A percentile compares a stretch with the other conserved stretches of the same genome.
phyloP scores from a whole-genome alignment of 352 stramenopile species.

The Thraustochytrium striatum region DNA sequence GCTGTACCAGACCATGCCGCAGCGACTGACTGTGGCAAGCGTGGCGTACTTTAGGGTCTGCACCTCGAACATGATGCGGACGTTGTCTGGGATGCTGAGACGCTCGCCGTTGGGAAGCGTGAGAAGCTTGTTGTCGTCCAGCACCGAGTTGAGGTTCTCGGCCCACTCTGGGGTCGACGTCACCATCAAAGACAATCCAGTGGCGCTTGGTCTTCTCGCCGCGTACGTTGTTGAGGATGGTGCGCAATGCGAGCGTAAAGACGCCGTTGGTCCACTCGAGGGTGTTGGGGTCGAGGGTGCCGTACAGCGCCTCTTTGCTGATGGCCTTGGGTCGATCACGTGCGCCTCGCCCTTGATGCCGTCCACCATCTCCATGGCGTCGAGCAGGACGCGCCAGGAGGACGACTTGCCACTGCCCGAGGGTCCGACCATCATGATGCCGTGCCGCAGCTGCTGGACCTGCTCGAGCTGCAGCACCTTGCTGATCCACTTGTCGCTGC shows the following conservation, averaged over 20 bases:
- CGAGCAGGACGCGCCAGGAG: conserved; percentile 83
- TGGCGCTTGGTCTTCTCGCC: conserved; percentile 90
- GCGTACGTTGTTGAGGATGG: conserved; percentile 92
- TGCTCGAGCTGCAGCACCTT: conserved; percentile 99
- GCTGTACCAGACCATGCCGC: conserved; percentile 99
- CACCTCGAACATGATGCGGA: conserved; percentile 99
- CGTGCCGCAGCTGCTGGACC: conserved; percentile 92
- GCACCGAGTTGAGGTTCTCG: conserved; percentile 99
- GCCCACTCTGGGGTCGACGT: conserved; percentile 99
- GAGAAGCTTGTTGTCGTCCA: conserved; percentile 98
- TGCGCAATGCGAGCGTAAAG: conserved; percentile 92
- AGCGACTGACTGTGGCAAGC: conserved; percentile 98
- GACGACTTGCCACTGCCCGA: conserved; percentile 92
- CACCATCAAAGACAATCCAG: conserved; percentile 99
- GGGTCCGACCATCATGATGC: conserved; percentile 97
- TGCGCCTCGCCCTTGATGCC: conserved; percentile 92
- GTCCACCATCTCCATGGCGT: conserved; percentile 87
- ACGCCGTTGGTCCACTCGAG: conserved; percentile 99
- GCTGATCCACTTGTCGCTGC: conserved; percentile 87
- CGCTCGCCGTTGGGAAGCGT: conserved; percentile 97
- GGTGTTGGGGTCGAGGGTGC: conserved; percentile 97
- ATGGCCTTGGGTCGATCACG: conserved; percentile 99
- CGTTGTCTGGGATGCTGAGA: conserved; percentile 92
- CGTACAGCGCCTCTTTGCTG: conserved; percentile 96
- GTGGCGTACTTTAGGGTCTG: conserved; percentile 97